These are phyloP conservation scores for Cadophora malorum DNA, from an alignment of 2,329 filamentous ascomycete species.

Conservation along the genomic window DNA sequence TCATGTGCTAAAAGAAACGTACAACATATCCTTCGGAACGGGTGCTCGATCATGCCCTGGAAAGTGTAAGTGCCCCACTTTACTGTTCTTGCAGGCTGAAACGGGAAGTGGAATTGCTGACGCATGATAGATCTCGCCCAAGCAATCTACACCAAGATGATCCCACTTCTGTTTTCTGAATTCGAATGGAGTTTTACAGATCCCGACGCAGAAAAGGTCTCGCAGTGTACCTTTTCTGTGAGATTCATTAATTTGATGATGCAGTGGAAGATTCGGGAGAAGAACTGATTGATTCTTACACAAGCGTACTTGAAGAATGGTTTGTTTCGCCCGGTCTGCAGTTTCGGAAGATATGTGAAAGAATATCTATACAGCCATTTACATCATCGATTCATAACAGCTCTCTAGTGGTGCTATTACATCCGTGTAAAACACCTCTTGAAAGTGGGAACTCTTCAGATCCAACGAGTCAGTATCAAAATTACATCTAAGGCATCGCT, in stretches of 20 bases:
- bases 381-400: neutral
- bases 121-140: conserved; percentile 28
- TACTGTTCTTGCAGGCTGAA: neutral
- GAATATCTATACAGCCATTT: no score
- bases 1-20: conserved; percentile 21
- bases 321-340: no score
- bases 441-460: neutral
- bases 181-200: conserved; percentile 27
- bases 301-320: neutral
- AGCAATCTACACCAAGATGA: conserved; percentile 30
- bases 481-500: no score
- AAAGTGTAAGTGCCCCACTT: conserved; percentile 11
- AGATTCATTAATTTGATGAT: conserved; percentile 51
- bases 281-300: neutral
- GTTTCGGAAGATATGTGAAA: no score
- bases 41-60: conserved; percentile 31
- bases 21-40: conserved; percentile 28
- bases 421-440: neutral
- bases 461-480: no score
- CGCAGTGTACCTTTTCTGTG: conserved; percentile 27
- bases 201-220: conserved; percentile 15
- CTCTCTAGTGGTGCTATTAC: neutral
- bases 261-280: conserved; percentile 48
- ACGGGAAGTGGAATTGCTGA: neutral
- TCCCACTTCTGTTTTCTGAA: conserved; percentile 28